Base-by-base conservation (phyloP, 2,329 filamentous ascomycete genomes). In the Penicillium psychrosexuale region DNA sequence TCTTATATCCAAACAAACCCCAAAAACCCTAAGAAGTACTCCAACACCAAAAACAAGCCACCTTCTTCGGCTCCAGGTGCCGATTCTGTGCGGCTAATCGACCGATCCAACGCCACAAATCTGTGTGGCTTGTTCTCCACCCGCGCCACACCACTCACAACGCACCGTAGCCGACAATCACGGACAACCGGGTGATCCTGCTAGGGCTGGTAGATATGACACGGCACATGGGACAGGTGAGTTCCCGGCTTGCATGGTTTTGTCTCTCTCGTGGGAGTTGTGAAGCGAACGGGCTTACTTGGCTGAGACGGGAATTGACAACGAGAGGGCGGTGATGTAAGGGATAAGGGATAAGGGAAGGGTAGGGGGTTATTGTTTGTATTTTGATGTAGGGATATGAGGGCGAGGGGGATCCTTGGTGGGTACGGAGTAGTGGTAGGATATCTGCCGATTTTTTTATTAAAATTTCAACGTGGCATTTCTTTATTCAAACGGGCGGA, bases 111-210 rank as follows among this genome's bases (percentile, higher is more conserved):
- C 52, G 47, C 52, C 47, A 13, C 19, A 38, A 44, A 54, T 50
- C 33, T 36, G 24, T 12, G 27, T 39, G 47, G 52, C 47, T 22
- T 22, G 27, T 24, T 38, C 27, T n/a, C 48, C 51, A 43, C 51
- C 38, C 45, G 45, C 39, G 47, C 52, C 52, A 54, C 39, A 45
- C 52, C 52, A 54, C 40, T 54, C 47, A 54, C 27, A 51, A 38
- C 13, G 27, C 33, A 7, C 33, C 47, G 15, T 54, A 51, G 38
- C 46, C 51, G 46, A 45, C 33, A 15, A 42, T 12, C 15, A 38
- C 11, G 2, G 3, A 12, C n/a, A 40, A 11, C 17, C 2, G 28
- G 27, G 15, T 27, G 5, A 27, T 42, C 13, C 24, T n/a, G 19
- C 19, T 39, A 39, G 37, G 19, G 19, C 37, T 17, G 3, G 9